These are phyloP conservation scores for Trifolium dubium DNA, from an alignment of 306 rosid species.

Conservation along the genomic window DNA sequence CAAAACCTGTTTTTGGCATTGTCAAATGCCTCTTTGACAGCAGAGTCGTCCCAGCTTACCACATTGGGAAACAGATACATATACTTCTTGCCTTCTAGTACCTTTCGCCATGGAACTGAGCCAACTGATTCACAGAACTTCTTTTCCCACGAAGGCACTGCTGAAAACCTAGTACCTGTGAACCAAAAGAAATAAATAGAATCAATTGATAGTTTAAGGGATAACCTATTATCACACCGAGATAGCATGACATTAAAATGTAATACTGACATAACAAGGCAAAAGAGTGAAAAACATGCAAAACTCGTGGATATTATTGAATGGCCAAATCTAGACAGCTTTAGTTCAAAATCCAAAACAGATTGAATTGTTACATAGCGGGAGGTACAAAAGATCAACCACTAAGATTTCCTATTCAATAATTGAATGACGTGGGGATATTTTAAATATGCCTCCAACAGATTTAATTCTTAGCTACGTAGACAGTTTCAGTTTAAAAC, in stretches of 20 bases:
- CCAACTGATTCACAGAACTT: slow-evolving; percentile 63
- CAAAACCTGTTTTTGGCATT: slow-evolving; percentile 73
- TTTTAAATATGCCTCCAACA: neutral
- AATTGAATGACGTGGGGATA: neutral
- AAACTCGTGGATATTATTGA: neutral
- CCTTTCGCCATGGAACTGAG: slow-evolving; percentile 66
- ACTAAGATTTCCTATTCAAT: slow-evolving; percentile 24
- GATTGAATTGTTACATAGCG: slow-evolving; percentile 4
- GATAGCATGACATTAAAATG: neutral
- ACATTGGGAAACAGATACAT: slow-evolving; percentile 55
- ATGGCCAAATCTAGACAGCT: slow-evolving; percentile 15
- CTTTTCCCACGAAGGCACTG: slow-evolving; percentile 80
- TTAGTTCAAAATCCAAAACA: slow-evolving; percentile 12
- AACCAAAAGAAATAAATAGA: slow-evolving; percentile 17
- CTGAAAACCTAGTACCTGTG: slow-evolving; percentile 50
- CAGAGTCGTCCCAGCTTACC: slow-evolving; percentile 78
- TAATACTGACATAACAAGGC: neutral
- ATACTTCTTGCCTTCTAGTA: slow-evolving; percentile 63
- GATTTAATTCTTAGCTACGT: slow-evolving; percentile 1
- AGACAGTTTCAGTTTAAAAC: slow-evolving; percentile 25
- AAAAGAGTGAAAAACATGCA: slow-evolving; percentile 1
- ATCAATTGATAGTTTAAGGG: slow-evolving; percentile 31
- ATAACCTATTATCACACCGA: slow-evolving; percentile 30
- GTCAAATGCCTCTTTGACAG: slow-evolving; percentile 75
- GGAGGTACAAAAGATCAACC: slow-evolving; percentile 8